These are phyloP conservation scores for Monosporozyma unispora DNA, from an alignment of 805 yeast genomes.

Conservation along the genomic window DNA sequence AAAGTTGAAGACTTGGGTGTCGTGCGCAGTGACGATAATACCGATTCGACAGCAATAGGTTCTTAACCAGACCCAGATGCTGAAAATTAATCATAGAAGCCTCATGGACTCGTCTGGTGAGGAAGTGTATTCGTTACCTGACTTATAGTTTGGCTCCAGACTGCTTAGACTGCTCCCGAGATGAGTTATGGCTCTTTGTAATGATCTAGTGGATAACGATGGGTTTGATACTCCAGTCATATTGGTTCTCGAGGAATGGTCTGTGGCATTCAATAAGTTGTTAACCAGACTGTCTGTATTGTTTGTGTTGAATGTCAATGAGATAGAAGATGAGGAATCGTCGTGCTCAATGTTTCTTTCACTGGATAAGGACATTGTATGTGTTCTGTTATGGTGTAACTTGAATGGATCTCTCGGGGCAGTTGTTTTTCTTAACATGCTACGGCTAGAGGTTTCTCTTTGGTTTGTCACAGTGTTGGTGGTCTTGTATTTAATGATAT, in stretches of 20 bases:
- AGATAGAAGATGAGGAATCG: neutral
- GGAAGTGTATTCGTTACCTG: neutral
- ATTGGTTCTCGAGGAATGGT: neutral
- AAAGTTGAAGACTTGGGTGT: neutral
- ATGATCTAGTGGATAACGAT: neutral
- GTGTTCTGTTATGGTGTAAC: neutral
- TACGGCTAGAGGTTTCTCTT: neutral
- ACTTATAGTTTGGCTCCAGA: neutral
- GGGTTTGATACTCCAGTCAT: neutral
- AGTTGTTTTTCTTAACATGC: constrained; percentile 1
- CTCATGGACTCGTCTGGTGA: neutral
- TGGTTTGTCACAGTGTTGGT: neutral
- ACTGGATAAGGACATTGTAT: neutral
- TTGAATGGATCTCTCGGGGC: neutral
- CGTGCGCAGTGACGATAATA: neutral
- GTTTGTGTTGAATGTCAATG: neutral
- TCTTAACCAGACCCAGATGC: neutral
- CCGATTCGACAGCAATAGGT: neutral
- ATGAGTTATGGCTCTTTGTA: neutral
- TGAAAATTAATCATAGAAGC: too few relatives aligned
- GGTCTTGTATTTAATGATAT: neutral
- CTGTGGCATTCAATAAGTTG: neutral
- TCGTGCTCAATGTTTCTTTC: neutral
- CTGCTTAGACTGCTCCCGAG: neutral
- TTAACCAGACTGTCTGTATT: neutral